Evolutionary conservation across 2,329 filamentous ascomycete genomes (phyloP), one percentile per base, ranked within the genome.

Genomic region (Claviceps fusiformis): DNA sequence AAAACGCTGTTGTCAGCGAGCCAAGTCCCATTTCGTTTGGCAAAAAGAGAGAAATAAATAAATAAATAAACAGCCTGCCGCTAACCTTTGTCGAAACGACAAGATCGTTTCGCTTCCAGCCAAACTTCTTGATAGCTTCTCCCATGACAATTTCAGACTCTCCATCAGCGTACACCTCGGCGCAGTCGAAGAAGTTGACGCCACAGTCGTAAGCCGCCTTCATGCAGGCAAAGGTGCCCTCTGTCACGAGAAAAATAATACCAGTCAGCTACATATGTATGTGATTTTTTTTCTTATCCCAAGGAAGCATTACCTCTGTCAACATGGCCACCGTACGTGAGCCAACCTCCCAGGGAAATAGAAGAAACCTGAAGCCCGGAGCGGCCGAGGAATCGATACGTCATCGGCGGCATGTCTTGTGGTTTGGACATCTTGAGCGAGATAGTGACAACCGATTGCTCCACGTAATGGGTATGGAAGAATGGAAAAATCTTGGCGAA

Each of bases 321-420:
- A 35, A 88, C 82, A 61, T 87, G 83, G 19, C 85, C 85, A 54
- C 86, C 86, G 60, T 87, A 89, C 0, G 86, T 89, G 53, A 90
- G 74, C 83, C 83, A 85, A 60, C 82, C 80, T 56, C 82, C 86
- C 3, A 90, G 74, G 2, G 83, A 84, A 59, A 90, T 85, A 49
- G 82, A 78, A 33, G 85, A 89, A 39, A 90, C 85, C 67, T 89
- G 82, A 19, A 90, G 76, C 54, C 86, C 86, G 17, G 83, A 85
- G 44, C 78, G 79, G 63, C 86, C 86, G 8, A 89, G 76, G 69
- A 81, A 82, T 61, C 85, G 82, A 70, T 88, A 88, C 63, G 84
- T 75, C 85, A 87, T 88, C 54, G 68, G 70, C 54, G 70, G 73
- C 53, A 71, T 65, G 59, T 71, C 71, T 54, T 71, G 69, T 50